Conservation (phyloP, 495 filamentous ascomycete species). For the Cercophora newfieldiana region DNA sequence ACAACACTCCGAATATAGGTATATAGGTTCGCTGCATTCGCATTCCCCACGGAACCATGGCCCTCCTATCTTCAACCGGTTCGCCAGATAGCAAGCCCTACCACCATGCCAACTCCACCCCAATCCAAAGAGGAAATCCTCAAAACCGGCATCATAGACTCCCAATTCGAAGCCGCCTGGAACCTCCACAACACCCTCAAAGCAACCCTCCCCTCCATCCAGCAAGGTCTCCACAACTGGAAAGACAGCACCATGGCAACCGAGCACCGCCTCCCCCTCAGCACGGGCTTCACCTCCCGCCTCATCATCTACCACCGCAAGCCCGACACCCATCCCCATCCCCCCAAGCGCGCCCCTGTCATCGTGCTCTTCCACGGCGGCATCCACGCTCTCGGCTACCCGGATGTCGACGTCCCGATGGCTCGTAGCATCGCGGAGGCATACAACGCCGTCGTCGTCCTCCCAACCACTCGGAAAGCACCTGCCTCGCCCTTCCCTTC, state of each 20-base stretch:
- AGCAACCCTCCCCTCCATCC: conserved; percentile 9
- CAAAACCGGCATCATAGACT: conserved; percentile 38
- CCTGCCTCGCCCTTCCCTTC: conserved; percentile 4
- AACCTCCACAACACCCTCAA: conserved; percentile 10
- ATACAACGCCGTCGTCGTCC: conserved; percentile 7
- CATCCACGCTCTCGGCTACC: conserved; percentile 14
- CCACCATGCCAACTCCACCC: not conserved
- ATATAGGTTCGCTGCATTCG: too few species aligned
- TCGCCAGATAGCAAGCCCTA: too few species aligned
- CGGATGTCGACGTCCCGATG: conserved; percentile 7
- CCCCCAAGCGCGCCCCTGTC: not conserved
- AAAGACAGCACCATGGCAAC: not conserved
- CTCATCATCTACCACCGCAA: conserved; percentile 27
- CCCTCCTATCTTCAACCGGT: too few species aligned
- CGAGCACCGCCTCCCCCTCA: conserved; percentile 52
- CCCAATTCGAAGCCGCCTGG: conserved; percentile 28
- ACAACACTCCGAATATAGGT: too few species aligned
- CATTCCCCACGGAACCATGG: too few species aligned
- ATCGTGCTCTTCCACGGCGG: conserved; percentile 17
- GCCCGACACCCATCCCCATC: conserved; percentile 15
- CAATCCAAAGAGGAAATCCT: not conserved
- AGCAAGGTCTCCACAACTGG: not conserved
- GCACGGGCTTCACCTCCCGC: conserved; percentile 35
- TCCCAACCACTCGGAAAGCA: conserved; percentile 10
- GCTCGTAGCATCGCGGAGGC: not conserved